Conservation (phyloP, 495 filamentous ascomycete species). For the Neurospora hispaniola region DNA sequence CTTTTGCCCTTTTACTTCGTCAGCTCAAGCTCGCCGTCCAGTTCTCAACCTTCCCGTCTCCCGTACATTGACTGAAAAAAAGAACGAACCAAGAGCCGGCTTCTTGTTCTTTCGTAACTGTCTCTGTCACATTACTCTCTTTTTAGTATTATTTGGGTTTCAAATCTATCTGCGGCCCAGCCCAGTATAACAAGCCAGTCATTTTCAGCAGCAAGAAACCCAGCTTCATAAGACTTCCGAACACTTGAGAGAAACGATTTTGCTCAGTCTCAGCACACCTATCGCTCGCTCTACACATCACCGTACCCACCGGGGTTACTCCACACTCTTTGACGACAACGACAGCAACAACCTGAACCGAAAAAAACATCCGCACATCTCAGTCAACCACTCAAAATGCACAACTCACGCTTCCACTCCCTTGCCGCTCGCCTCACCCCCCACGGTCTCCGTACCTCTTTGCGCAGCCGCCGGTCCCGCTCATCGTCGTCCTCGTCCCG, state of each 20-base stretch:
- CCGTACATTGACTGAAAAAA: neutral
- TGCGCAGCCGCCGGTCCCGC: slow-evolving; percentile 31
- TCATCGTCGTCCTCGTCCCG: slow-evolving; percentile 26
- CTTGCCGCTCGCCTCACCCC: slow-evolving; percentile 39
- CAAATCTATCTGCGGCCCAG: neutral
- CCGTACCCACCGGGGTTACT: neutral
- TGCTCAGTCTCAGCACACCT: neutral
- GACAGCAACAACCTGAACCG: neutral
- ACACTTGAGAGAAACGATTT: neutral
- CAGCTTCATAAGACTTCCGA: neutral
- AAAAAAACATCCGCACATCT: neutral
- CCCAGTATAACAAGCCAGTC: neutral
- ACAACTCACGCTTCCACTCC: slow-evolving; percentile 37
- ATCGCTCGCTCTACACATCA: neutral
- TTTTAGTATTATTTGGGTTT: neutral
- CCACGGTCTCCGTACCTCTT: slow-evolving; percentile 35
- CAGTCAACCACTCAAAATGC: slow-evolving; percentile 23
- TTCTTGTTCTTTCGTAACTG: neutral
- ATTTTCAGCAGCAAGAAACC: neutral
- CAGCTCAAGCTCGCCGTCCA: neutral
- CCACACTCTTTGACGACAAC: neutral
- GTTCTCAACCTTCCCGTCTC: neutral
- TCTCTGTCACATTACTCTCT: neutral
- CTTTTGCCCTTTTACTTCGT: neutral
- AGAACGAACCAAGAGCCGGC: neutral